These are phyloP conservation scores for Mycena belliarum DNA, from an alignment of 768 basidiomycete species.

Conservation along the genomic window DNA sequence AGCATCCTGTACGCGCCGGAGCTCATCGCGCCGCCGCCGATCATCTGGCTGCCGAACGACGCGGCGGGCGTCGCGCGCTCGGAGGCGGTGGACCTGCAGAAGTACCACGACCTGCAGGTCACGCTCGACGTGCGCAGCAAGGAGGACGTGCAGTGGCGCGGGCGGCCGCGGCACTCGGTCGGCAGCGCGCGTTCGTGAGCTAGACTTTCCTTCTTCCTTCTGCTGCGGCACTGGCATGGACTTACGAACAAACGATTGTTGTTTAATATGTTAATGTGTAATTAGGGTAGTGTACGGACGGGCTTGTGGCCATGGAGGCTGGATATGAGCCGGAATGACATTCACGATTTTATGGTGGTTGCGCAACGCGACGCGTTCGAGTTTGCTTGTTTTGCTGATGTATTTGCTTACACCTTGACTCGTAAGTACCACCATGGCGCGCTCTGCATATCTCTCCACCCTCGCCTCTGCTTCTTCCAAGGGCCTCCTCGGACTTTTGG, in stretches of 20 bases:
- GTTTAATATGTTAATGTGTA: slow-evolving; percentile 1
- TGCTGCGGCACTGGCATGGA: background rate
- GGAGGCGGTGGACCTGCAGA: slow-evolving; percentile 75
- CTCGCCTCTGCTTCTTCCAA: too few relatives aligned
- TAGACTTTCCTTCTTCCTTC: background rate
- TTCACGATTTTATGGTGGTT: too few relatives aligned
- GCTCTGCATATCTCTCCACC: too few relatives aligned
- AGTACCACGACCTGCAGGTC: slow-evolving; percentile 69
- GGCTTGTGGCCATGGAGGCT: too few relatives aligned
- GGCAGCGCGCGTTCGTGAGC: background rate
- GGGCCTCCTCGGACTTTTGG: too few relatives aligned
- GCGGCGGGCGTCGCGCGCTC: slow-evolving; percentile 69
- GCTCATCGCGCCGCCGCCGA: slow-evolving; percentile 72
- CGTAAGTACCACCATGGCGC: too few relatives aligned
- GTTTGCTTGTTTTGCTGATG: too few relatives aligned
- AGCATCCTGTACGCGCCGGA: slow-evolving; percentile 83
- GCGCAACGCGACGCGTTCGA: too few relatives aligned
- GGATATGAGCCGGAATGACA: too few relatives aligned
- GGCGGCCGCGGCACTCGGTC: background rate
- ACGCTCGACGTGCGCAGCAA: slow-evolving; percentile 68
- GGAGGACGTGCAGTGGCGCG: slow-evolving; percentile 41
- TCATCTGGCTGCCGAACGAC: slow-evolving; percentile 87
- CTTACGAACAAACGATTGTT: background rate
- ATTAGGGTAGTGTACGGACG: background rate
- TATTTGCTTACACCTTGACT: too few relatives aligned